Conservation (phyloP, 306 rosid species). For the cucumber (Cucumis sativus) region Cucumber_9930_V3 NC_026659.2:4342501-4343000, state of each 20-base stretch:
- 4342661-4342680: conserved; percentile 61
- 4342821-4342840: conserved; percentile 36
- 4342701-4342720: conserved; percentile 68
- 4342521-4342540: not conserved
- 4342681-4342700: conserved; percentile 53
- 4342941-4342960: conserved; percentile 28
- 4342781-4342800: conserved; percentile 42
- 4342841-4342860: conserved; percentile 51
- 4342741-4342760: conserved; percentile 89
- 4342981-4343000: conserved; percentile 45
- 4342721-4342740: conserved; percentile 78
- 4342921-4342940: conserved; percentile 51
- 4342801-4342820: conserved; percentile 41
- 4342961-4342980: conserved; percentile 91
- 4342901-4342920: conserved; percentile 60
- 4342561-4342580: conserved; percentile 13
- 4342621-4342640: conserved; percentile 57
- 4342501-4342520: not conserved
- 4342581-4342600: conserved; percentile 22
- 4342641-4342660: conserved; percentile 84
- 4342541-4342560: conserved; percentile 12
- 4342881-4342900: conserved; percentile 91
- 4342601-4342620: conserved; percentile 74
- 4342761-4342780: conserved; percentile 41
- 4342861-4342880: conserved; percentile 82